Base-by-base conservation (phyloP, 805 yeast genomes). In the Schizosaccharomyces lindneri region DNA sequence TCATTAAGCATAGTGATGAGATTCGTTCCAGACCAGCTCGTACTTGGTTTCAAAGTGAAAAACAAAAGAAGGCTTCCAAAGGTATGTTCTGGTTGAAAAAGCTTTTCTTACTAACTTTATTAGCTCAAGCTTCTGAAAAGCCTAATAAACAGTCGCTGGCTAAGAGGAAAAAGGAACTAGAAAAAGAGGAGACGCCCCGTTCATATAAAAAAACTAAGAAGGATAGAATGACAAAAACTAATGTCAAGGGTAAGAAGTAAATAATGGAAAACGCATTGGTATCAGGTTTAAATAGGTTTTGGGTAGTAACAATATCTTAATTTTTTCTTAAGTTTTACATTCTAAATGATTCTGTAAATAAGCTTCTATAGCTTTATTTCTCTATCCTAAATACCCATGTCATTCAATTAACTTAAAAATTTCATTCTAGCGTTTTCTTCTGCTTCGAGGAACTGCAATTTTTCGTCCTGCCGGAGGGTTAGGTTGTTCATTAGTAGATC, bases 1-100 rank as follows among this genome's bases (percentile, higher is more conserved):
- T 93, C 70, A 73, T 93, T 65, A 84, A 79, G 69, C 88, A 85
- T 67, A 80, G 81, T 66, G 79, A 79, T 61, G 97, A 93, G 72
- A 93, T 93, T 68, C 78, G 80, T 65, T 75, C 95, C 0, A 80
- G 97, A 68, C 97, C 98, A 43, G 87, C 80, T 72, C 81, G 99
- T 74, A 93, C 98, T 0, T 93, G 99, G 99, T 90, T 93, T 72
- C 90, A 87, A 73, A 68, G 76, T 4, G 62, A 62, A 9, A 61
- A 63, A 62, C 68, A 72, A 60, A 80, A 78, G 43, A 73, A 75
- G 67, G 70, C 73, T 55, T 67, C 73, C 67, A 66, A 59, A 48
- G 61, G 46, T 46, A 46, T 46, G 51, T 46, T 19, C n/a, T 46
- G 17, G n/a, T 19, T 11, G 11, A 46, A 46, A 6, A 46, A 46